Percentiles rank a stretch among this genome's conserved stretches.
Evolutionary conservation across 805 yeast species (phyloP).

Genomic region (Monosporozyma siamensis): DNA sequence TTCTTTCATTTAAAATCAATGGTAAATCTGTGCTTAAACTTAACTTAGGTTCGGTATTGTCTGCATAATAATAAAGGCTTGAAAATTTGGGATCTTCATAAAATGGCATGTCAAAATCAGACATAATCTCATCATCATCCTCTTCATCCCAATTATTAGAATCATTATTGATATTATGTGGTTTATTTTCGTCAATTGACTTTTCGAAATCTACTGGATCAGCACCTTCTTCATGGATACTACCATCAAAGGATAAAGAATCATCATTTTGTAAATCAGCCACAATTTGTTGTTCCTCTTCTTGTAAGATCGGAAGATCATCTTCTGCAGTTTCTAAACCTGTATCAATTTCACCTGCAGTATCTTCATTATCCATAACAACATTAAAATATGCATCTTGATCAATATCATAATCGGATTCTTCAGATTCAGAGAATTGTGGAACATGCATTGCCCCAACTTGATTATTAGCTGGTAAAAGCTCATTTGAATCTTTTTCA

Average conservation of each 20-base stretch:
- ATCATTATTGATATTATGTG: slow-evolving; percentile 3
- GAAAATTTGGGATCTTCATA: slow-evolving; percentile 35
- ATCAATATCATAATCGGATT: slow-evolving; percentile 29
- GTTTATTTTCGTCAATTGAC: neutral
- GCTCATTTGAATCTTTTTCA: slow-evolving; percentile 1
- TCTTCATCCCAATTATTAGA: slow-evolving; percentile 22
- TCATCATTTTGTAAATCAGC: slow-evolving; percentile 27
- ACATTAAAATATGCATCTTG: slow-evolving; percentile 26
- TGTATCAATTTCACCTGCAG: slow-evolving; percentile 27
- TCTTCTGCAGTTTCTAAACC: slow-evolving; percentile 29
- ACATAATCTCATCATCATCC: slow-evolving; percentile 27
- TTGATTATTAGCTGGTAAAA: neutral
- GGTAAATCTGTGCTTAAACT: slow-evolving; percentile 29
- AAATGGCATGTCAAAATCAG: slow-evolving; percentile 33
- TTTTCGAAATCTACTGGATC: slow-evolving; percentile 21
- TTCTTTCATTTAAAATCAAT: slow-evolving; percentile 26
- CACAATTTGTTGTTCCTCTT: slow-evolving; percentile 27
- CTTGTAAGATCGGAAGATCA: slow-evolving; percentile 25
- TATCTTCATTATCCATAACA: slow-evolving; percentile 19
- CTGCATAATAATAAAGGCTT: slow-evolving; percentile 26
- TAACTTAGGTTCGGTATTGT: slow-evolving; percentile 27
- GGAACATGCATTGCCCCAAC: slow-evolving; percentile 1
- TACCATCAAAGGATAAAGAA: slow-evolving; percentile 27
- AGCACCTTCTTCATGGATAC: slow-evolving; percentile 27
- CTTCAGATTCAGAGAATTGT: slow-evolving; percentile 23